Evolutionary conservation across 78 protist genomes (phyloP).

Genomic region (Pelomyxa schiedti): DNA sequence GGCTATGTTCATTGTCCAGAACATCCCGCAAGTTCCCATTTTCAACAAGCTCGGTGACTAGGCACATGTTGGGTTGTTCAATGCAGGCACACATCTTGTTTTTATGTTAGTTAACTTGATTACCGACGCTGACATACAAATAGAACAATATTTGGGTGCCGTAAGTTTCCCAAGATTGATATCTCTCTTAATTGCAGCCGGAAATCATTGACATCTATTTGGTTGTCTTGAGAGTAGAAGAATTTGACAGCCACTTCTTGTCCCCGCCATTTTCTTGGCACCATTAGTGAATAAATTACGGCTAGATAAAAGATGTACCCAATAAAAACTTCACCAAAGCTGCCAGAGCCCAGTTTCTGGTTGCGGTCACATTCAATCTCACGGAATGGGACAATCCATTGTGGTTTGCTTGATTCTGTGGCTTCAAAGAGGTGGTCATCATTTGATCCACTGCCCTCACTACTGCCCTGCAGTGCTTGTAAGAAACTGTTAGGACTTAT

Average conservation of each 20-base stretch:
- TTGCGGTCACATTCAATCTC: background rate
- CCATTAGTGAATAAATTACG: background rate
- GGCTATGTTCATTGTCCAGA: background rate
- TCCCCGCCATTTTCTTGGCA: background rate
- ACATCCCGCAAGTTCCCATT: background rate
- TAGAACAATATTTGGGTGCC: background rate
- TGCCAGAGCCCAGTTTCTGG: background rate
- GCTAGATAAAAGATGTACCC: background rate
- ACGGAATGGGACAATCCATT: background rate
- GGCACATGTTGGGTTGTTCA: background rate
- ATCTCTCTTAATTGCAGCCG: background rate
- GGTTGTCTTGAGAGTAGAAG: background rate
- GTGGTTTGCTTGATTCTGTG: too few relatives aligned
- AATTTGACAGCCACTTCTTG: background rate
- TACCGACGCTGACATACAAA: background rate
- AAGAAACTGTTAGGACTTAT: too few relatives aligned
- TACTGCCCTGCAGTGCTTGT: too few relatives aligned
- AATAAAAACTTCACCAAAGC: background rate
- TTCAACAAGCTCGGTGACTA: background rate
- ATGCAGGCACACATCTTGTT: background rate
- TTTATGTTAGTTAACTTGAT: background rate
- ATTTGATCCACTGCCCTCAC: too few relatives aligned
- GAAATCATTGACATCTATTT: background rate
- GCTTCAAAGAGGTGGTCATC: too few relatives aligned
- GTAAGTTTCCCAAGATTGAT: background rate